phyloP scores from a whole-genome alignment of 2,329 filamentous ascomycete species.

The Colletotrichum kahawae region DNA sequence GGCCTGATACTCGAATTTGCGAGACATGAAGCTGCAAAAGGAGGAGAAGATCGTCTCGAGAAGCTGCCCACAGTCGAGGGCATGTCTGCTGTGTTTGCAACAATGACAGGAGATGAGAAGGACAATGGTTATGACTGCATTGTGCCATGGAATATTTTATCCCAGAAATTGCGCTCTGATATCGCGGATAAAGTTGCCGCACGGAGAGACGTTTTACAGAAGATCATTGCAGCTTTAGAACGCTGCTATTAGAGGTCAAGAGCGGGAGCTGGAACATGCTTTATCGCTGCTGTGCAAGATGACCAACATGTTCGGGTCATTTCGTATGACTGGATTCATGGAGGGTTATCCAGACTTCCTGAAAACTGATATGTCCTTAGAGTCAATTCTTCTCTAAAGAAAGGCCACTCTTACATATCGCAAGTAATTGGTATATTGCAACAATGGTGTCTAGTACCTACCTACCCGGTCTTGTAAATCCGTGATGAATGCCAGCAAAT shows the following conservation, averaged over 20 bases:
- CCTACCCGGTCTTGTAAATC: no score
- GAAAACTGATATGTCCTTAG: no score
- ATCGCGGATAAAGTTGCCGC: neutral
- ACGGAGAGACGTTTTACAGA: neutral
- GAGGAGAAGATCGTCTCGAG: neutral
- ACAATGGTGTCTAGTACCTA: no score
- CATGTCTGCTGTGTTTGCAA: neutral
- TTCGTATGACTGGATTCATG: no score
- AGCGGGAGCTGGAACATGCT: no score
- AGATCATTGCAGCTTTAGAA: neutral
- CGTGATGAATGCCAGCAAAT: no score
- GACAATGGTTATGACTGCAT: neutral
- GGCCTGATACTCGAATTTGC: neutral
- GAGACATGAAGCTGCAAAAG: neutral
- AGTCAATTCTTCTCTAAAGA: no score
- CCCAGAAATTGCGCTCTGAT: neutral
- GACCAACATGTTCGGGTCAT: no score
- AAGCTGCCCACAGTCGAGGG: neutral
- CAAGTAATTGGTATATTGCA: no score
- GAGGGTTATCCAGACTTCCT: no score
- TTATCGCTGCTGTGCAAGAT: no score
- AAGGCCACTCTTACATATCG: no score
- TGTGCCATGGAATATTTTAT: neutral
- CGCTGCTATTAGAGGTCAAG: neutral
- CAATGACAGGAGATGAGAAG: neutral